These are phyloP conservation scores for Chlamydomonas applanata DNA, from an alignment of 139 green algal species.

Conservation along the genomic window DNA sequence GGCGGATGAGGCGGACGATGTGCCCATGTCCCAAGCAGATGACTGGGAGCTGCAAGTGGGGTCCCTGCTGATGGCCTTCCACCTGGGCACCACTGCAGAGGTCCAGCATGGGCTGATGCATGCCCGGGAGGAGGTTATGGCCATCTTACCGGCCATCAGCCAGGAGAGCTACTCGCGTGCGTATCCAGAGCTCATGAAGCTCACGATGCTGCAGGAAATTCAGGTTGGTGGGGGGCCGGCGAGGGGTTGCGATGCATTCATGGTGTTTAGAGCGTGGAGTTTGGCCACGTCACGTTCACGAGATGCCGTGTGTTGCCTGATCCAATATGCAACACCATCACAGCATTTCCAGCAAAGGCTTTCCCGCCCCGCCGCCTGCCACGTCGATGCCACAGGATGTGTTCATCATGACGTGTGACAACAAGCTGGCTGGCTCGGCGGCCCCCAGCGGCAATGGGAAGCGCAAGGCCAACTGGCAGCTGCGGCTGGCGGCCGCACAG, in stretches of 20 bases:
- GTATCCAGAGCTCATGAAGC: slow-evolving; percentile 82
- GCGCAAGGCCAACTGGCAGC: slow-evolving; percentile 8
- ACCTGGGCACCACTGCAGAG: slow-evolving; percentile 14
- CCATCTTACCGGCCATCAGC: slow-evolving; percentile 70
- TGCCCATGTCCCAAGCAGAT: slow-evolving; percentile 7
- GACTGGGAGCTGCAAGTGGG: slow-evolving; percentile 57
- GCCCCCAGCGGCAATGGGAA: no score
- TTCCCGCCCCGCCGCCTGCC: no score
- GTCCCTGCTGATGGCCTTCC: slow-evolving; percentile 51
- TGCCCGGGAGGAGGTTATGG: slow-evolving; percentile 60
- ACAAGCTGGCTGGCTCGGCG: no score
- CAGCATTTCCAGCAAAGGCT: no score
- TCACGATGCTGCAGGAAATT: slow-evolving; percentile 83
- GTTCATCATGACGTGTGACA: no score
- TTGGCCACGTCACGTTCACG: no score
- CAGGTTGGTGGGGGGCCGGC: slow-evolving; percentile 21
- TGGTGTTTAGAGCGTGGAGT: no score
- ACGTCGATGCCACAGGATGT: no score
- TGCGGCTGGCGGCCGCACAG: slow-evolving; percentile 13
- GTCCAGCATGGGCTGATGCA: slow-evolving; percentile 45
- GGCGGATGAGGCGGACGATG: neutral
- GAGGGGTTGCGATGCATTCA: no score
- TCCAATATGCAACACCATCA: no score
- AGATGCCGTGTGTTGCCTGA: no score
- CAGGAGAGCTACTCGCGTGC: slow-evolving; percentile 85